Evolutionary conservation across 208 protist species (phyloP).

Genomic region (Phytomonas sp.): DNA sequence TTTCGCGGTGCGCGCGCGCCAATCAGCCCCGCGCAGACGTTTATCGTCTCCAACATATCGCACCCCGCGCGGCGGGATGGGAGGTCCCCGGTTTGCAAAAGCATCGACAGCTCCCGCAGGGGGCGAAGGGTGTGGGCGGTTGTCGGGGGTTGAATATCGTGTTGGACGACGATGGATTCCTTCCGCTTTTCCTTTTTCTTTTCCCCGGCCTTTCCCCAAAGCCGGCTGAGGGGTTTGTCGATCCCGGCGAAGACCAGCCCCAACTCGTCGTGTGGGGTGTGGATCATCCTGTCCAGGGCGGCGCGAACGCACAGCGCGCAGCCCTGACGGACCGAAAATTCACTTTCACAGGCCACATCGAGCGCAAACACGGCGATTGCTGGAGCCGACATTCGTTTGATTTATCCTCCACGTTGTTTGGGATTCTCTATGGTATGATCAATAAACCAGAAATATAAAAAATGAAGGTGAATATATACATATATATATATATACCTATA

Average conservation of each 20-base stretch:
- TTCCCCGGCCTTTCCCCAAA: conserved; percentile 13
- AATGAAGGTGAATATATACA: conserved; percentile 11
- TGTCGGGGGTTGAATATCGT: conserved; percentile 9
- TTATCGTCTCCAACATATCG: conserved; percentile 81
- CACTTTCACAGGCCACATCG: conserved; percentile 25
- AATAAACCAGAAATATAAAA: conserved; percentile 8
- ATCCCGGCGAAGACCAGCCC: conserved; percentile 62
- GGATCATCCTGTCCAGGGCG: conserved; percentile 36
- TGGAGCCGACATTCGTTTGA: conserved; percentile 16
- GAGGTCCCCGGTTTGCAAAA: conserved; percentile 5
- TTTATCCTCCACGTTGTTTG: background rate
- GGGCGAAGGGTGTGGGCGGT: background rate
- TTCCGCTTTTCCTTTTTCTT: conserved; percentile 12
- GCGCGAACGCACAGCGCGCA: conserved; percentile 25
- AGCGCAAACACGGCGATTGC: conserved; percentile 37
- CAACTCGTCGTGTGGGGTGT: conserved; percentile 51
- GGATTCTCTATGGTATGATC: background rate
- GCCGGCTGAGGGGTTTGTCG: conserved; percentile 21
- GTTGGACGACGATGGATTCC: conserved; percentile 13
- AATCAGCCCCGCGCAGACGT: conserved; percentile 68
- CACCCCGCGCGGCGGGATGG: background rate
- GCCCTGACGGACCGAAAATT: conserved; percentile 16
- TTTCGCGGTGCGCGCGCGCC: conserved; percentile 32
- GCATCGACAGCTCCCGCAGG: background rate
- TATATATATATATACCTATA: background rate